Evolutionary conservation across 768 basidiomycete species (phyloP).

Genomic region (Lepiota brunneoincarnata): DNA sequence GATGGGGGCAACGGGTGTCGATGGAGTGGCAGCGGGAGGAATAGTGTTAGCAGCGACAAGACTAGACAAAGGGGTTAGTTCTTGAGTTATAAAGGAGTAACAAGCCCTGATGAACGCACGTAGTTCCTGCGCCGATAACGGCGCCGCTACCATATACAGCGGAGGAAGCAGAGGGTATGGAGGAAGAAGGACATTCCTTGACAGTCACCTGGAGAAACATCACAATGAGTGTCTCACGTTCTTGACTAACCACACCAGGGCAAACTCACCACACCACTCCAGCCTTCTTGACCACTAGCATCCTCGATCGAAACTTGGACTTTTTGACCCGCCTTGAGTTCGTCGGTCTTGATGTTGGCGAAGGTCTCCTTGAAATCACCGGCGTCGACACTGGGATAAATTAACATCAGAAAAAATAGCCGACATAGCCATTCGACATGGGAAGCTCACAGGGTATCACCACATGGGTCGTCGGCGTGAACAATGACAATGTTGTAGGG

Average conservation of each 20-base stretch:
- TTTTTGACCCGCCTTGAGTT: slow-evolving; percentile 42
- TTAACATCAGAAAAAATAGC: not conserved
- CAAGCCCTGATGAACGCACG: not conserved
- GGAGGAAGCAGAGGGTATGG: slow-evolving; percentile 16
- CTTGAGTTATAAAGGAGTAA: slow-evolving; percentile 10
- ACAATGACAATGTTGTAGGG: slow-evolving; percentile 66
- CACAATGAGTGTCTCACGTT: slow-evolving; percentile 4
- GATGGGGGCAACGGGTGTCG: slow-evolving; percentile 25
- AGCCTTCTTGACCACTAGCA: slow-evolving; percentile 53
- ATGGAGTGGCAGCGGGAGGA: slow-evolving; percentile 8
- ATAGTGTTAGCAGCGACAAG: slow-evolving; percentile 18
- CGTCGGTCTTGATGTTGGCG: slow-evolving; percentile 40
- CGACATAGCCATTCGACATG: not conserved
- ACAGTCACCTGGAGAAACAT: slow-evolving; percentile 35
- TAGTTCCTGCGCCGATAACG: slow-evolving; percentile 15
- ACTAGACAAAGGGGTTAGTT: slow-evolving; percentile 17
- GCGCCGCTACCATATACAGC: slow-evolving; percentile 17
- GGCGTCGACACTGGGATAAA: slow-evolving; percentile 48
- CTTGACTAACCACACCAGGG: not conserved
- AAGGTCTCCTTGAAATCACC: slow-evolving; percentile 48
- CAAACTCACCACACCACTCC: slow-evolving; percentile 56
- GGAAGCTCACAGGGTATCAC: slow-evolving; percentile 50
- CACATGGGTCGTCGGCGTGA: slow-evolving; percentile 51
- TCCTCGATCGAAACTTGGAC: slow-evolving; percentile 57
- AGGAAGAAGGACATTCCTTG: slow-evolving; percentile 28